Conservation (phyloP, 1,284 basidiomycete genomes). For the Gomphus bonarii region DNA sequence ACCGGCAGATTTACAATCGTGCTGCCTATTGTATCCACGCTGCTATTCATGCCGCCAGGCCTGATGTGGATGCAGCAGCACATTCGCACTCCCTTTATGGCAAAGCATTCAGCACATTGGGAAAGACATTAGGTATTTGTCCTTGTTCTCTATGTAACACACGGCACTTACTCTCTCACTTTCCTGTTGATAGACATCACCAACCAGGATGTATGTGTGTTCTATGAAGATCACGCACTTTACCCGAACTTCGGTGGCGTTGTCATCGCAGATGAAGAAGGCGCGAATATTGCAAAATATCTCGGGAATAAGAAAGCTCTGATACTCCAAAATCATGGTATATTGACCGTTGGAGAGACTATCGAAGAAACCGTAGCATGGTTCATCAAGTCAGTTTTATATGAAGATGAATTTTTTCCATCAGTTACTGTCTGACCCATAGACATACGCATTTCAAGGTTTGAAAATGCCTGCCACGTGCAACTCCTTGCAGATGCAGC, state of each 20-base stretch:
- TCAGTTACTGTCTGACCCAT: not conserved
- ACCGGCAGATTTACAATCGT: constrained; percentile 21
- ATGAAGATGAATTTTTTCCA: not conserved
- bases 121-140: constrained; percentile 19
- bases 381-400: constrained; percentile 17
- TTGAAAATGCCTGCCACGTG: constrained; percentile 38
- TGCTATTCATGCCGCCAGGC: constrained; percentile 47
- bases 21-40: constrained; percentile 44
- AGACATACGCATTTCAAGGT: not conserved
- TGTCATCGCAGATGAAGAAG: constrained; percentile 49
- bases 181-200: constrained; percentile 4
- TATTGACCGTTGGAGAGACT: constrained; percentile 35
- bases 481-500: constrained; percentile 42
- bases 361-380: constrained; percentile 33
- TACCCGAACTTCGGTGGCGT: constrained; percentile 41
- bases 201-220: constrained; percentile 11
- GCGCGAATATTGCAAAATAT: constrained; percentile 40
- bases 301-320: constrained; percentile 37
- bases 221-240: constrained; percentile 25
- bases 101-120: constrained; percentile 52
- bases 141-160: not conserved
- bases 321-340: constrained; percentile 47
- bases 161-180: not conserved
- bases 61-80: constrained; percentile 52
- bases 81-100: constrained; percentile 55